These are phyloP conservation scores for Diaporthe batatas DNA, from an alignment of 2,329 filamentous ascomycete species.

Conservation along the genomic window DNA sequence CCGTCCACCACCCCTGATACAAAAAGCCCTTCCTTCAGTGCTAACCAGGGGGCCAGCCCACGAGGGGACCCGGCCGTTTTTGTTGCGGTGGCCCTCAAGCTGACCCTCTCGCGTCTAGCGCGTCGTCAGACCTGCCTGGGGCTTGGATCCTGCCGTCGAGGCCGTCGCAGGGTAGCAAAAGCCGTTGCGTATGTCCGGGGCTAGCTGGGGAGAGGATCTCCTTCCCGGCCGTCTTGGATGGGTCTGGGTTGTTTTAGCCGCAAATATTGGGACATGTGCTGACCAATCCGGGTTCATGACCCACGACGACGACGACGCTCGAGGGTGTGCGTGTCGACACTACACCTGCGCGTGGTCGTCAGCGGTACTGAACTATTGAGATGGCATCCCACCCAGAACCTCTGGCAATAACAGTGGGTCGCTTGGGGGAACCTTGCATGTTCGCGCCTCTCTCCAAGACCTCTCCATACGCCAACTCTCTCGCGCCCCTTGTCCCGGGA, in stretches of 20 bases:
- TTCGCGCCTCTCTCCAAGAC: neutral
- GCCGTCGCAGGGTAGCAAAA: constrained; percentile 14
- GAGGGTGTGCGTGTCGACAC: neutral
- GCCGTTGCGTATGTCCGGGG: constrained; percentile 25
- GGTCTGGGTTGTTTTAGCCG: neutral
- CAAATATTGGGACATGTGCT: no score
- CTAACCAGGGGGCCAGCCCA: neutral
- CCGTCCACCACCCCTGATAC: neutral
- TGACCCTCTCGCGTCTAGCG: neutral
- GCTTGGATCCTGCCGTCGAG: constrained; percentile 21
- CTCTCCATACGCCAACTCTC: neutral
- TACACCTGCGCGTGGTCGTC: constrained; percentile 13
- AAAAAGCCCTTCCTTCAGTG: neutral
- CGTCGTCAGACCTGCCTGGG: constrained; percentile 1
- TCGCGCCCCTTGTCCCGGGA: neutral
- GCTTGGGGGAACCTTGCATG: neutral
- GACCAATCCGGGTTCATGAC: neutral
- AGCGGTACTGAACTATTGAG: constrained; percentile 13
- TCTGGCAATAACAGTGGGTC: neutral
- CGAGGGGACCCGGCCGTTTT: neutral
- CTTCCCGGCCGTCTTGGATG: constrained; percentile 1
- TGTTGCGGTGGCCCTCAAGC: neutral
- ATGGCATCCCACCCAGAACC: neutral
- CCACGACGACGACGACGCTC: neutral
- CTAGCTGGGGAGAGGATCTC: constrained; percentile 14